Evolutionary conservation across 2,329 filamentous ascomycete genomes (phyloP).

Genomic region (Kalaharituber pfeilii): DNA sequence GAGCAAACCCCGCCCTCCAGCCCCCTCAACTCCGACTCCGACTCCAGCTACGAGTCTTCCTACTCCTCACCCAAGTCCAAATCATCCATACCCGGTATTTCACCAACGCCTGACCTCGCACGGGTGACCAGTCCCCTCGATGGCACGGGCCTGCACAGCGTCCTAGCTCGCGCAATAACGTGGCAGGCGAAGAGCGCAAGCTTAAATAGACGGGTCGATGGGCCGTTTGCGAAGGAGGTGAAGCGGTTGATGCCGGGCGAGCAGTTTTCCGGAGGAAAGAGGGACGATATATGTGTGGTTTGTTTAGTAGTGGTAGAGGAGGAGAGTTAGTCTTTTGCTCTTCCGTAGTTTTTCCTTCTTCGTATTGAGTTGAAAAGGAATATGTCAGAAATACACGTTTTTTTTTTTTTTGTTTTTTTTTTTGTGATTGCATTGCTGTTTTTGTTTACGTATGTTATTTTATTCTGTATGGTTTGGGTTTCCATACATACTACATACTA

Average conservation of each 20-base stretch:
- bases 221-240: constrained; percentile 88
- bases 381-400: too few species aligned
- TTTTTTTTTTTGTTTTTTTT: background rate
- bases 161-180: constrained; percentile 63
- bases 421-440: too few species aligned
- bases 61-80: too few species aligned
- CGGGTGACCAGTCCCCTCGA: constrained; percentile 23
- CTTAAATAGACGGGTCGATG: constrained; percentile 61
- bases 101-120: constrained; percentile 14
- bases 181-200: constrained; percentile 72
- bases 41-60: background rate
- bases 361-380: too few species aligned
- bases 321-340: too few species aligned
- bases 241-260: constrained; percentile 74
- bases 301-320: constrained; percentile 58
- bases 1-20: background rate
- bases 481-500: background rate
- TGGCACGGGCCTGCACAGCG: constrained; percentile 49
- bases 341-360: background rate
- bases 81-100: too few species aligned
- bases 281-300: constrained; percentile 86
- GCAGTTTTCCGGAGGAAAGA: constrained; percentile 77
- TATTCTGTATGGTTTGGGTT: background rate
- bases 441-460: too few species aligned
- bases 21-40: background rate